phyloP scores from a whole-genome alignment of 495 filamentous ascomycete genomes.

The Cercophora sp. region DNA sequence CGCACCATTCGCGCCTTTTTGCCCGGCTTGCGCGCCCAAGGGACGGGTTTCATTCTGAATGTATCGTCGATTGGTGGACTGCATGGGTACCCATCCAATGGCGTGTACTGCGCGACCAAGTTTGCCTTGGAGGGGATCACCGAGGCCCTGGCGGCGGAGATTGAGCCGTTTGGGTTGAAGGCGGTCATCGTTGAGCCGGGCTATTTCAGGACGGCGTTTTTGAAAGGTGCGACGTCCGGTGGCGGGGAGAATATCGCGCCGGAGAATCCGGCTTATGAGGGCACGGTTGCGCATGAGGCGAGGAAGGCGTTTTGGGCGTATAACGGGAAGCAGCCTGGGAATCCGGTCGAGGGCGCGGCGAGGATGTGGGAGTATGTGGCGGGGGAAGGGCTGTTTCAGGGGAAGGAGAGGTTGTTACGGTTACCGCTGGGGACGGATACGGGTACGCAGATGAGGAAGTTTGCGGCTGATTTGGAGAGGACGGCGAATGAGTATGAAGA shows the following conservation, averaged over 20 bases:
- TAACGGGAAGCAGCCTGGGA: constrained; percentile 35
- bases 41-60: constrained; percentile 44
- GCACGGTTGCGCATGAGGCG: constrained; percentile 13
- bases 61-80: constrained; percentile 49
- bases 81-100: constrained; percentile 36
- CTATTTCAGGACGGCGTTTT: constrained; percentile 2
- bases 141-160: constrained; percentile 34
- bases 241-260: constrained; percentile 7
- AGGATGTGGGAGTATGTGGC: constrained; percentile 9
- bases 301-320: constrained; percentile 6
- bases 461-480: neutral
- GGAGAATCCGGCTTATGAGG: constrained; percentile 21
- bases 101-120: constrained; percentile 43
- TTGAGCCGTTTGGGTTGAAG: constrained; percentile 37
- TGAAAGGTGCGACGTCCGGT: constrained; percentile 12
- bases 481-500: constrained; percentile 4
- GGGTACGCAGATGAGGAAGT: constrained; percentile 13
- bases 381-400: neutral
- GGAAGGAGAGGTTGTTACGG: constrained; percentile 6
- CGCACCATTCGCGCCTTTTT: constrained; percentile 43
- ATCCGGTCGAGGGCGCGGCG: constrained; percentile 33
- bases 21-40: constrained; percentile 43
- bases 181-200: constrained; percentile 39
- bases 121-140: constrained; percentile 36
- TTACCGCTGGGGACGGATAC: constrained; percentile 14